phyloP scores from a whole-genome alignment of 2,329 filamentous ascomycete genomes.

The Fusarium piperis region DNA sequence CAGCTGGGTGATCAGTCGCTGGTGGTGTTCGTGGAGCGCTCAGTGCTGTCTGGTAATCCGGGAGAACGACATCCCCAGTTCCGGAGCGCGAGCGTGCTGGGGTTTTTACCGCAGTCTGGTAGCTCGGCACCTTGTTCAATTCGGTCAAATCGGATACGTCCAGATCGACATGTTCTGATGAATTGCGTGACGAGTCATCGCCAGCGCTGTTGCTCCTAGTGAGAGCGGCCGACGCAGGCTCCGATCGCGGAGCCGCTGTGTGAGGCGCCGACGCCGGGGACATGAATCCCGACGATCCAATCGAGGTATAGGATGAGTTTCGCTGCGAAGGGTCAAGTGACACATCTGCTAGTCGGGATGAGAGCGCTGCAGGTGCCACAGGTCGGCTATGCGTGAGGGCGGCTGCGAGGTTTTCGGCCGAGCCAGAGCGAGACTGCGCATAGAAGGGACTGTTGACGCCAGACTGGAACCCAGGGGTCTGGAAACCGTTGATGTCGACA shows the following conservation, averaged over 20 bases:
- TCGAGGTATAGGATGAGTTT: constrained; percentile 58
- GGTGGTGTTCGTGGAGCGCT: constrained; percentile 62
- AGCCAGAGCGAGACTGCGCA: constrained; percentile 76
- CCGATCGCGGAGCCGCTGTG: constrained; percentile 51
- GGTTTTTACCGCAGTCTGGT: constrained; percentile 76
- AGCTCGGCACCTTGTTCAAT: constrained; percentile 79
- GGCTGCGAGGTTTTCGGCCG: constrained; percentile 79
- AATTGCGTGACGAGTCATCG: constrained; percentile 61
- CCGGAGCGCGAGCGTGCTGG: constrained; percentile 65
- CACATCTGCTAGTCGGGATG: constrained; percentile 76
- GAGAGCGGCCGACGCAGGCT: constrained; percentile 56
- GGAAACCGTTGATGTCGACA: constrained; percentile 82
- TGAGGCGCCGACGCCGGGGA: constrained; percentile 53
- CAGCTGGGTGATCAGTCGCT: constrained; percentile 43
- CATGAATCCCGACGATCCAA: constrained; percentile 56
- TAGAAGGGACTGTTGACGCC: constrained; percentile 85
- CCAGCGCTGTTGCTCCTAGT: constrained; percentile 65
- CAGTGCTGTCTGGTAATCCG: constrained; percentile 73
- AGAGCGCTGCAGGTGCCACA: constrained; percentile 64
- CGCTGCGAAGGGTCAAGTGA: constrained; percentile 59
- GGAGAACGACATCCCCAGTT: constrained; percentile 62
- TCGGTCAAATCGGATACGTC: constrained; percentile 70
- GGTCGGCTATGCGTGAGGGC: constrained; percentile 50
- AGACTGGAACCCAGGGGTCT: constrained; percentile 76
- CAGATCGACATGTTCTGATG: constrained; percentile 66